Evolutionary conservation across 345 rosid species (phyloP).

Genomic region (Ailanthus altissimus): DNA sequence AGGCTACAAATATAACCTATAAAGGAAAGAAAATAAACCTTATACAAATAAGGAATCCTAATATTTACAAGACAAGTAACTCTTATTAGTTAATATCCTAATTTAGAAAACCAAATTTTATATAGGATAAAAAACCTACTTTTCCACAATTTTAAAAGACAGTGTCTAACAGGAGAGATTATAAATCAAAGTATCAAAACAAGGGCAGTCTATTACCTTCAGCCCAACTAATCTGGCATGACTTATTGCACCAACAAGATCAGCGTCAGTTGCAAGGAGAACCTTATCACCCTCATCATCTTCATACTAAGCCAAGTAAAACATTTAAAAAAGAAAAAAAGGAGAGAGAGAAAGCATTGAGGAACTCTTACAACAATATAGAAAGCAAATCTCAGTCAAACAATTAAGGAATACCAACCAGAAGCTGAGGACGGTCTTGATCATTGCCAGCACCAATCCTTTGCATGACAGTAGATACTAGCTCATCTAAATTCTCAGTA

Average conservation of each 20-base stretch:
- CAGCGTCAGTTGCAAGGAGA: conserved; percentile 66
- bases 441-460: conserved; percentile 56
- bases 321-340: neutral
- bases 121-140: too few relatives aligned
- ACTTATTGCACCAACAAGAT: conserved; percentile 68
- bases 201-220: conserved; percentile 51
- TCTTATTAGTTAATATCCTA: too few relatives aligned
- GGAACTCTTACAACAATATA: neutral
- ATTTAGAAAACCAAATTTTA: too few relatives aligned
- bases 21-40: too few relatives aligned
- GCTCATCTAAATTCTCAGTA: conserved; percentile 72
- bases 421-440: conserved; percentile 58
- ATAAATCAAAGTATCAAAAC: neutral
- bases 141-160: too few relatives aligned
- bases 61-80: too few relatives aligned
- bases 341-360: neutral
- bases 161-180: neutral
- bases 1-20: too few relatives aligned
- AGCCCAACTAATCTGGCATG: conserved; percentile 66
- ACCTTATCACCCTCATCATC: conserved; percentile 98
- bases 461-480: conserved; percentile 60
- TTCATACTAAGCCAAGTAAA: conserved; percentile 50
- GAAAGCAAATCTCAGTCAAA: conserved; percentile 3
- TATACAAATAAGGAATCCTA: too few relatives aligned
- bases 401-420: conserved; percentile 48